Percentiles rank a stretch among this genome's conserved stretches.
phyloP scores from a whole-genome alignment of 768 basidiomycete species.

The Tylopilus subfusipes region DNA sequence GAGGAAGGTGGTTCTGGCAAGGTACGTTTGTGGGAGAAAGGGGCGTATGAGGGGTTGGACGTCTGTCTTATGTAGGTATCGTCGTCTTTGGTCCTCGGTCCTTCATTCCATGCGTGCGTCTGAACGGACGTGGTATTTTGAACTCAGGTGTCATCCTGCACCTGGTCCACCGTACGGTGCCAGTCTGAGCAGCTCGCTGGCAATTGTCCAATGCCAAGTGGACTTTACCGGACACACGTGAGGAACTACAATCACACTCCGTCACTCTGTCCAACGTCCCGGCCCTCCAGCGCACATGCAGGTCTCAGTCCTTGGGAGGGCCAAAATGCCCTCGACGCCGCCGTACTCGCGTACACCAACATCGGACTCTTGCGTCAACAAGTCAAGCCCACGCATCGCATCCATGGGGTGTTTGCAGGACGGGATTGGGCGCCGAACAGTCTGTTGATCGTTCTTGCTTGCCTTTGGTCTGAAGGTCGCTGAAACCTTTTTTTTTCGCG shows the following conservation, averaged over 20 bases:
- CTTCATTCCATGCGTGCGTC: neutral
- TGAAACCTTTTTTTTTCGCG: neutral
- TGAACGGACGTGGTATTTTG: neutral
- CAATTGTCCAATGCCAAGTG: constrained; percentile 52
- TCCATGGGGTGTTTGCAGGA: constrained; percentile 79
- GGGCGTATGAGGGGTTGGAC: constrained; percentile 72
- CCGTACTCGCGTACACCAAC: constrained; percentile 76
- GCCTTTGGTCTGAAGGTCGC: neutral
- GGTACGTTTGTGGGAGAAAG: constrained; percentile 58
- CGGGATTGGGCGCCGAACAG: constrained; percentile 72
- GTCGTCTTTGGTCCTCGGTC: neutral
- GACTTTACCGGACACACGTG: constrained; percentile 77
- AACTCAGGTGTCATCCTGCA: constrained; percentile 70
- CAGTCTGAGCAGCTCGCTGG: constrained; percentile 61
- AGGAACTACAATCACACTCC: constrained; percentile 8
- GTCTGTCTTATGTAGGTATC: constrained; percentile 64
- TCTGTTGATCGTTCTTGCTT: constrained; percentile 34
- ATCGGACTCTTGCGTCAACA: constrained; percentile 82
- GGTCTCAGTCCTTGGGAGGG: constrained; percentile 86
- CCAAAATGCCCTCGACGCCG: constrained; percentile 79
- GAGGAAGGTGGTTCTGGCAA: constrained; percentile 74
- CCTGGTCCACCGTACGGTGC: constrained; percentile 67
- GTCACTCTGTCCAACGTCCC: neutral
- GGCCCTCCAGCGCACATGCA: constrained; percentile 61
- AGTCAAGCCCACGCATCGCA: constrained; percentile 67